Evolutionary conservation across 148 eudicot genomes (phyloP), one percentile per base, ranked within the genome.

Genomic region (Talinum fruticosum): DNA sequence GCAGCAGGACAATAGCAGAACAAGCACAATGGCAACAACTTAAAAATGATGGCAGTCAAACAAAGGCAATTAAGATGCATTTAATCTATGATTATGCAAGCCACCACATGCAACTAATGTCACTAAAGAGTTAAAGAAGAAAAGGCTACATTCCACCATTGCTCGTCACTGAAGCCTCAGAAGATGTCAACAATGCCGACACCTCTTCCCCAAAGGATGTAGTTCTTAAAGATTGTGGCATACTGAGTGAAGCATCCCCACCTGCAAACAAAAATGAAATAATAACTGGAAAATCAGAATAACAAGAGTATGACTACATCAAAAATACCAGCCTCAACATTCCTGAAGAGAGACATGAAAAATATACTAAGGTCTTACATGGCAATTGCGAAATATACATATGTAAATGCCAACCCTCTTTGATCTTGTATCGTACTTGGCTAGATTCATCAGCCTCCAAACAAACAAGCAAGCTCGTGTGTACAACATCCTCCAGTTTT

Each of bases 301-400:
- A 24, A 47, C n/a, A 71, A 74, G 26, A 34, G 5, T 12, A 69
- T 13, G 28, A 33, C 23, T 69, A 4, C 69, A 69, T 34, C 59
- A 8, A 75, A 59, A 57, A 41, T 14, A 45, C 41, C 12, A 51
- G 6, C 30, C 18, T 19, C 23, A 35, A 68, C 41, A 35, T 81
- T 36, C 41, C 33, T 45, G 8, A 35, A 53, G 51, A n/a, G 32
- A 29, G 64, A 68, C 35, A 54, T 16, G 26, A 33, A 66, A 24
- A 71, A 8, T 33, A 71, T 37, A 67, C 33, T 53, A 38, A 51
- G 10, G 49, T 86, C 96, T 87, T 76, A 93, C 99, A 95, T 64
- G 99, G 99, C 74, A 92, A 83, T 79, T 95, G 99, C 21, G 99
- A 95, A 75, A 95, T 83, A 78, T 95, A 95, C 83, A 95, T 66